Conservation (phyloP, 164 flowering plant genomes). For the Liriodendron chinense region DNA sequence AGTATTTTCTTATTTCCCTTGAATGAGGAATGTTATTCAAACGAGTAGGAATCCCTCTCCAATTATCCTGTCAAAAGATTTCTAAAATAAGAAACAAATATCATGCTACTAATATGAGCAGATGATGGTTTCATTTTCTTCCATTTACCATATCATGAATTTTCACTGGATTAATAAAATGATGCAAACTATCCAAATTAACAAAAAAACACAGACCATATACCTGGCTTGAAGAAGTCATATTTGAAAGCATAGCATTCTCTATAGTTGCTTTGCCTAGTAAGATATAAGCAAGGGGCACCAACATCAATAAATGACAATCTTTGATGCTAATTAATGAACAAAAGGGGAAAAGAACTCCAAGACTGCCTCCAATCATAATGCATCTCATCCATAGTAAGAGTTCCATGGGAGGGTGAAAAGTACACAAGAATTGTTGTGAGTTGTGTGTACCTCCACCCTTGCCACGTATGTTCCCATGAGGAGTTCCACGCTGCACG, state of each 20-base stretch:
- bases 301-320: not conserved
- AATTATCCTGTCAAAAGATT: slow-evolving; percentile 60
- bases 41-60: slow-evolving; percentile 95
- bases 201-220: slow-evolving; percentile 2
- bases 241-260: slow-evolving; percentile 16
- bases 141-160: slow-evolving; percentile 2
- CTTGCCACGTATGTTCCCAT: no score
- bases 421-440: not conserved
- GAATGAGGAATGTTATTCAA: slow-evolving; percentile 97
- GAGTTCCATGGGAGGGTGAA: no score
- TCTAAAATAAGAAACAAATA: slow-evolving; percentile 29
- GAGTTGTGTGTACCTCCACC: no score
- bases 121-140: not conserved
- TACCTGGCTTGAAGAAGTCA: slow-evolving; percentile 55
- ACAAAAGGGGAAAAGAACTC: not conserved
- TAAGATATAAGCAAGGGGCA: slow-evolving; percentile 5
- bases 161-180: not conserved
- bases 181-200: not conserved
- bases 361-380: not conserved
- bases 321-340: not conserved
- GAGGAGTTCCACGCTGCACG: no score
- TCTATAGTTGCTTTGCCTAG: slow-evolving; percentile 37
- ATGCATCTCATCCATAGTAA: not conserved
- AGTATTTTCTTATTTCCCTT: slow-evolving; percentile 85
- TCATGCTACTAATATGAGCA: not conserved